A percentile compares a stretch with the other conserved stretches of the same genome.
Evolutionary conservation across 345 rosid genomes (phyloP).

Genomic region (Citrus reticulata): DNA sequence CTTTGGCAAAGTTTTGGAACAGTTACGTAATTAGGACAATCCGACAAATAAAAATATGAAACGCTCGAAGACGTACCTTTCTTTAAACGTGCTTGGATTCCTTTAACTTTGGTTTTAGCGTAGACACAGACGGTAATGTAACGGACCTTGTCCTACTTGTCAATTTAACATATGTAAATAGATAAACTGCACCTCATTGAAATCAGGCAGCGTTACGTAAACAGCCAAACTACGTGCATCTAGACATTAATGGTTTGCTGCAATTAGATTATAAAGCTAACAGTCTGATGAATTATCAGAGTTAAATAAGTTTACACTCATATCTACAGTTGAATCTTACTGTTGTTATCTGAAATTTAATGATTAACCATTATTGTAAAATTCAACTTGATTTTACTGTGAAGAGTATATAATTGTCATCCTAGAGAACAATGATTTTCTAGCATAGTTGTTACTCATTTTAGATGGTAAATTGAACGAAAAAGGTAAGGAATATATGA

Average conservation of each 20-base stretch:
- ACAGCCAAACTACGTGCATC: not conserved
- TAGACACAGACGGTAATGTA: not conserved
- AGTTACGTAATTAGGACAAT: not conserved
- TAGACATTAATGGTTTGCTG: not conserved
- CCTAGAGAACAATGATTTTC: not conserved
- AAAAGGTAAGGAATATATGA: not conserved
- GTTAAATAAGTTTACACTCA: not conserved
- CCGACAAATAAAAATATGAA: conserved; percentile 1
- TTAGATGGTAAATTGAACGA: not conserved
- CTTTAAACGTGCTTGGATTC: not conserved
- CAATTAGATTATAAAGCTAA: not conserved
- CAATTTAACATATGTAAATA: not conserved
- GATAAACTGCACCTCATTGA: not conserved
- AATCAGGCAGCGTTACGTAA: not conserved
- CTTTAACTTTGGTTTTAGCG: not conserved
- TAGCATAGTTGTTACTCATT: not conserved
- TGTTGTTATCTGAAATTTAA: not conserved
- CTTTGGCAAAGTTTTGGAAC: not conserved
- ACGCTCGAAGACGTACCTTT: not conserved
- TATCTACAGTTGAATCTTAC: not conserved
- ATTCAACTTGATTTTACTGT: not conserved
- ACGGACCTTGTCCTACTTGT: not conserved
- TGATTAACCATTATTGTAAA: not conserved
- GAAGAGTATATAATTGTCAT: not conserved
- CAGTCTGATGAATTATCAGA: not conserved